Base-by-base conservation (phyloP, 805 yeast genomes). In the Yarrowia keelungensis region DNA sequence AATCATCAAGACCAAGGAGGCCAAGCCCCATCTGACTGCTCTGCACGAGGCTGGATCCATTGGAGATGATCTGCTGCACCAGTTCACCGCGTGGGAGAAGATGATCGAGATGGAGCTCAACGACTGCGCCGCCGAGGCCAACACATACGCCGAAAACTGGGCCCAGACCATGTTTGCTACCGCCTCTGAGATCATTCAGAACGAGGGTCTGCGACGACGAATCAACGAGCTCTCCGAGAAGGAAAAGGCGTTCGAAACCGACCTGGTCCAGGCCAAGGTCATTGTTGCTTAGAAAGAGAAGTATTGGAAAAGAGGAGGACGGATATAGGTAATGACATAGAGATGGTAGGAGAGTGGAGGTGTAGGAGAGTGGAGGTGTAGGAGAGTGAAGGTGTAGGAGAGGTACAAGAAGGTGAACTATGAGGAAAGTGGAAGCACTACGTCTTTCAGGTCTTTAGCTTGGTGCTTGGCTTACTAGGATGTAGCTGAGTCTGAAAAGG, bases 111-210 rank as follows among this genome's bases (percentile, higher is more conserved):
- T 89, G 36, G 98, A 95, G 78, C 80, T 95, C 72, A 85, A 87
- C 77, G 93, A 89, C 70, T 82, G 92, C 58, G 88, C 90, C 7
- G 79, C 77, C 68, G 97, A 91, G 78, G 92, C 95, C 51, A 92
- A 91, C 76, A 72, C 79, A 16, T 80, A 85, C 72, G 89, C 90
- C 75, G 85, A 87, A 54, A 94, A 92, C 42, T 93, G 97, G 97
- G 86, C 89, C 8, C 89, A 85, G 71, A 79, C 84, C 54, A 86
- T 92, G 74, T 89, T 92, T 75, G 90, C 90, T 10, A 84, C 88
- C 14, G 89, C 93, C 53, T 94, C 90, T 76, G 98, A 95, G 76
- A 89, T 94, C 65, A 91, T 97, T 71, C 90, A 92, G 79, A 95
- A 94, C 76, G 94, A 90, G 79, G 97, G 97, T 1, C 81, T 94